Evolutionary conservation across 1,139 yeast species (phyloP).

Genomic region (Wickerhamomyces sp.): DNA sequence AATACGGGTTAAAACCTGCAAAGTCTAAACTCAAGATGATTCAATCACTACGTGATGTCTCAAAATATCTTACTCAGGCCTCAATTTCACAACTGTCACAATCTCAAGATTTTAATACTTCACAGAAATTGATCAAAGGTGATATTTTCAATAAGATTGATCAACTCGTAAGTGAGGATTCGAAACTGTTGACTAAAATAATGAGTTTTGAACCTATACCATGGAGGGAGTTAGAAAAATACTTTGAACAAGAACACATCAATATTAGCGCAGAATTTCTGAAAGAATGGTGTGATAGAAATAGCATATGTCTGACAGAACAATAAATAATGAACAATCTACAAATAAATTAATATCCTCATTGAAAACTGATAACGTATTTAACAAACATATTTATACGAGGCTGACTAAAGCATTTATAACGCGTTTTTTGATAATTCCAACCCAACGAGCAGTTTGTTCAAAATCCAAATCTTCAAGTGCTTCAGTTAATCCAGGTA

Average conservation of each 20-base stretch:
- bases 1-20: conserved; percentile 35
- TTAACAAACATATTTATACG: neutral
- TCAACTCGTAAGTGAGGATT: conserved; percentile 21
- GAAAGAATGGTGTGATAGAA: conserved; percentile 23
- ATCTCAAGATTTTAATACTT: conserved; percentile 13
- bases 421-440: conserved; percentile 38
- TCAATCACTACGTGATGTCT: conserved; percentile 24
- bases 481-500: conserved; percentile 80
- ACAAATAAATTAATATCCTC: neutral
- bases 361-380: neutral
- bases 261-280: conserved; percentile 9
- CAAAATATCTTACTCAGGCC: conserved; percentile 14
- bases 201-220: conserved; percentile 33
- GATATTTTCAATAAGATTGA: conserved; percentile 24
- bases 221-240: conserved; percentile 21
- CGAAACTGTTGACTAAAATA: conserved; percentile 26
- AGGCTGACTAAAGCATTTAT: conserved; percentile 16
- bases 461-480: conserved; percentile 61
- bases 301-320: conserved; percentile 19
- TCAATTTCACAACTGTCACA: conserved; percentile 15
- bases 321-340: conserved; percentile 1
- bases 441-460: conserved; percentile 54
- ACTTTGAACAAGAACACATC: conserved; percentile 8
- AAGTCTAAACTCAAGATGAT: conserved; percentile 31
- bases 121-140: conserved; percentile 17